These are phyloP conservation scores for Auricularia auricula-judae DNA, from an alignment of 768 basidiomycete genomes.

Conservation along the genomic window DNA sequence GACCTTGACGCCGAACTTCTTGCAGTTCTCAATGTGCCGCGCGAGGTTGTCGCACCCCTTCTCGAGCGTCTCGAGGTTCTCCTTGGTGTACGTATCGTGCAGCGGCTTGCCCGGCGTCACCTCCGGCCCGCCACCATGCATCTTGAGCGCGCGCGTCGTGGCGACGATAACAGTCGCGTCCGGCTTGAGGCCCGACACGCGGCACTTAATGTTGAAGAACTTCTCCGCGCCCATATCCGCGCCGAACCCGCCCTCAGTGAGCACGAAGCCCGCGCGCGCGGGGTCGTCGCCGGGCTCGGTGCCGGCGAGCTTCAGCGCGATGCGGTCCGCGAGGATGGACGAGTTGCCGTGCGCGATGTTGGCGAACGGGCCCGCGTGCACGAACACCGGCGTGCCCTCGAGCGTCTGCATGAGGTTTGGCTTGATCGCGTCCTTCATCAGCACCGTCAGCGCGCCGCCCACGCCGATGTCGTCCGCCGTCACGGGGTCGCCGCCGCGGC, in stretches of 20 bases:
- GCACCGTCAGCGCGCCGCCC: slow-evolving; percentile 87
- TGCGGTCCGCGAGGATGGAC: slow-evolving; percentile 93
- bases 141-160: slow-evolving; percentile 94
- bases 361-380: slow-evolving; percentile 97
- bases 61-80: slow-evolving; percentile 79
- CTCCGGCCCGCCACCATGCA: slow-evolving; percentile 97
- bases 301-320: slow-evolving; percentile 94
- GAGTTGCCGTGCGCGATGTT: slow-evolving; percentile 99
- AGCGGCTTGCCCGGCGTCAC: slow-evolving; percentile 93
- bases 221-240: slow-evolving; percentile 99
- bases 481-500: slow-evolving; percentile 81
- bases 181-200: slow-evolving; percentile 82
- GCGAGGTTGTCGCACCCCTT: slow-evolving; percentile 89
- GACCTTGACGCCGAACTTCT: slow-evolving; percentile 94
- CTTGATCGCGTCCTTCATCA: slow-evolving; percentile 99
- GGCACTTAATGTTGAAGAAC: slow-evolving; percentile 99
- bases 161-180: slow-evolving; percentile 95
- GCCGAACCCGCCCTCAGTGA: slow-evolving; percentile 97
- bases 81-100: slow-evolving; percentile 87
- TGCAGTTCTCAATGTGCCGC: slow-evolving; percentile 88
- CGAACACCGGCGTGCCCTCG: slow-evolving; percentile 97
- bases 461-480: slow-evolving; percentile 96
- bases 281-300: slow-evolving; percentile 81
- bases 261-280: slow-evolving; percentile 81
- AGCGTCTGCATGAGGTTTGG: slow-evolving; percentile 98